Conservation (phyloP, 1,284 basidiomycete genomes). For the Cutaneotrichosporon sp. region DNA sequence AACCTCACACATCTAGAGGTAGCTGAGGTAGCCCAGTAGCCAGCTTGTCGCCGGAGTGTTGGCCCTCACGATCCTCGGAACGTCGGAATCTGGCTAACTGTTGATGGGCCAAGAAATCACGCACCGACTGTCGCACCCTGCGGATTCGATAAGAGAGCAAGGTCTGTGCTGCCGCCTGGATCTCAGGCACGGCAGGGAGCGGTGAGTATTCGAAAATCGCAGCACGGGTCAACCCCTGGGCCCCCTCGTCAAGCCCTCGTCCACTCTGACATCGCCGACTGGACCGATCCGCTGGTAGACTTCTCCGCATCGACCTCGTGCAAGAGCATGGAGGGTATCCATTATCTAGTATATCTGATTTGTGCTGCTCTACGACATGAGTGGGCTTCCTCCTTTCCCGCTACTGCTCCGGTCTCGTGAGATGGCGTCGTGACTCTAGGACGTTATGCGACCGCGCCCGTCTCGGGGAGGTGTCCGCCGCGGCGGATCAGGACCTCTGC, state of each 20-base stretch:
- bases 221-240: neutral
- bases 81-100: too few relatives aligned
- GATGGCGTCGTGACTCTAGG: constrained; percentile 1
- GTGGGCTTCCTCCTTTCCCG: neutral
- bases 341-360: constrained; percentile 9
- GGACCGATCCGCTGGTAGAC: neutral
- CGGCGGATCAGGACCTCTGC: constrained; percentile 50
- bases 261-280: neutral
- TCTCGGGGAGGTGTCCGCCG: constrained; percentile 45
- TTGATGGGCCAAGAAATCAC: too few relatives aligned
- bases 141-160: too few relatives aligned
- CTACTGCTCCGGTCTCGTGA: neutral
- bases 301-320: neutral
- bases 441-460: constrained; percentile 25
- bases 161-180: too few relatives aligned
- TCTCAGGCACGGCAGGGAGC: neutral
- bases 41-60: too few relatives aligned
- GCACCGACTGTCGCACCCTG: too few relatives aligned
- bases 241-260: too few relatives aligned
- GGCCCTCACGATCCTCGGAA: too few relatives aligned
- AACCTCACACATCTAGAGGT: too few relatives aligned
- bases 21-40: too few relatives aligned
- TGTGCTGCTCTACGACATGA: constrained; percentile 2
- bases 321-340: constrained; percentile 15
- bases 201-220: neutral